Conservation (phyloP, 768 basidiomycete species). For the Collybiopsis confluens region DNA sequence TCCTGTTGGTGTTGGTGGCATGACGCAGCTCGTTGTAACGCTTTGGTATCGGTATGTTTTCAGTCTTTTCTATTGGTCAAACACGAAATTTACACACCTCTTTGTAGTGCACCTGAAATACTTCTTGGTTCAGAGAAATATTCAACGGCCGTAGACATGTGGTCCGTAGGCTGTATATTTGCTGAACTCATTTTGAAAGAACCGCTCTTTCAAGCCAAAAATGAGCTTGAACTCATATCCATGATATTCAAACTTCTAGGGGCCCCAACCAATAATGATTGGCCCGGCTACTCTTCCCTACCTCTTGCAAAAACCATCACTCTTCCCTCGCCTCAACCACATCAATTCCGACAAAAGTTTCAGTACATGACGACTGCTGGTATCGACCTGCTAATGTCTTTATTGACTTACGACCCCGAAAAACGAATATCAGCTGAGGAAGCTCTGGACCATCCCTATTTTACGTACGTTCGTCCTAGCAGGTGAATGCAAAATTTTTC, state of each 20-base stretch:
- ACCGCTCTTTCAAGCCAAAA: constrained; percentile 96
- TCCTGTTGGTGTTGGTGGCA: constrained; percentile 91
- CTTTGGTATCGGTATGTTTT: constrained; percentile 88
- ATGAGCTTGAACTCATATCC: constrained; percentile 85
- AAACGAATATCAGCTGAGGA: constrained; percentile 85
- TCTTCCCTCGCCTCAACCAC: constrained; percentile 69
- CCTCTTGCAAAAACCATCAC: constrained; percentile 80
- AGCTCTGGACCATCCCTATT: constrained; percentile 88
- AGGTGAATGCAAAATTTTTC: background rate
- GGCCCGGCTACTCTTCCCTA: constrained; percentile 80
- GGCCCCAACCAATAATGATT: constrained; percentile 79
- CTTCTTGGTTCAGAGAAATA: constrained; percentile 90
- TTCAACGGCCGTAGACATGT: constrained; percentile 94
- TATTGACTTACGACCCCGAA: constrained; percentile 88
- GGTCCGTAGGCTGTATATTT: constrained; percentile 99
- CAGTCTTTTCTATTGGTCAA: constrained; percentile 12
- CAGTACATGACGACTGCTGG: constrained; percentile 80
- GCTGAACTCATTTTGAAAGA: constrained; percentile 93
- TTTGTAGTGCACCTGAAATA: constrained; percentile 85
- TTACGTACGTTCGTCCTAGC: constrained; percentile 53
- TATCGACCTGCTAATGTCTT: constrained; percentile 73
- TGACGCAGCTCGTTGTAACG: constrained; percentile 98
- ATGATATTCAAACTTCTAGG: constrained; percentile 96
- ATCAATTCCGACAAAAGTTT: constrained; percentile 82
- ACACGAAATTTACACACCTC: constrained; percentile 13